Evolutionary conservation across 257 asterid species (phyloP).

Genomic region (Petrea volubilis): DNA sequence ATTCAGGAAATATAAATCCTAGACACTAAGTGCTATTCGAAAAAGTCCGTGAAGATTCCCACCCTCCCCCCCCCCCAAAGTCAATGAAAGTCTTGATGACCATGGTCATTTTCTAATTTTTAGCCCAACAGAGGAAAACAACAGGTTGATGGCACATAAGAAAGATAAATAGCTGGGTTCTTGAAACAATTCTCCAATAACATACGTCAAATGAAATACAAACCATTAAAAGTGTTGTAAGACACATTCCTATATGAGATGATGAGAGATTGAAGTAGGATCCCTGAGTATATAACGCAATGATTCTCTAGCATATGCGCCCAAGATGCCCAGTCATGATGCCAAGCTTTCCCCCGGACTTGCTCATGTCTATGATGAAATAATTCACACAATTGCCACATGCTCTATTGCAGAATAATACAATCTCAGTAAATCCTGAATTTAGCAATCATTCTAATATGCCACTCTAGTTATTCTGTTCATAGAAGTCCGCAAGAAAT

Average conservation of each 20-base stretch:
- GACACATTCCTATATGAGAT: not conserved
- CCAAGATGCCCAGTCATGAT: not conserved
- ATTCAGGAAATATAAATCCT: not conserved
- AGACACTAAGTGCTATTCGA: not conserved
- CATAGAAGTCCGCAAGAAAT: not conserved
- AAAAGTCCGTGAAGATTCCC: slow-evolving; percentile 12
- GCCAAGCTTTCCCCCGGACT: not conserved
- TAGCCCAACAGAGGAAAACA: not conserved
- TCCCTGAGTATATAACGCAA: not conserved
- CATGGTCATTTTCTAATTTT: slow-evolving; percentile 5
- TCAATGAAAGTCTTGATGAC: not conserved
- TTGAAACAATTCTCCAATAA: not conserved
- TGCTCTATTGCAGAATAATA: not conserved
- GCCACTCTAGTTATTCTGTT: not conserved
- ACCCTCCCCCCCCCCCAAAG: too few species aligned
- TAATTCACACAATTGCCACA: not conserved
- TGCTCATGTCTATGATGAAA: not conserved
- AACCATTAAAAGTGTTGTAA: not conserved
- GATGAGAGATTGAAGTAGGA: not conserved
- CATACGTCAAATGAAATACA: not conserved
- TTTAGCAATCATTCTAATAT: not conserved
- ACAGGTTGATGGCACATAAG: not conserved
- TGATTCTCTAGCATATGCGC: not conserved
- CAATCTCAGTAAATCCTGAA: not conserved
- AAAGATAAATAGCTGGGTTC: slow-evolving; percentile 8